Conservation (phyloP, 2,329 filamentous ascomycete genomes). For the Aspergillus sp. region DNA sequence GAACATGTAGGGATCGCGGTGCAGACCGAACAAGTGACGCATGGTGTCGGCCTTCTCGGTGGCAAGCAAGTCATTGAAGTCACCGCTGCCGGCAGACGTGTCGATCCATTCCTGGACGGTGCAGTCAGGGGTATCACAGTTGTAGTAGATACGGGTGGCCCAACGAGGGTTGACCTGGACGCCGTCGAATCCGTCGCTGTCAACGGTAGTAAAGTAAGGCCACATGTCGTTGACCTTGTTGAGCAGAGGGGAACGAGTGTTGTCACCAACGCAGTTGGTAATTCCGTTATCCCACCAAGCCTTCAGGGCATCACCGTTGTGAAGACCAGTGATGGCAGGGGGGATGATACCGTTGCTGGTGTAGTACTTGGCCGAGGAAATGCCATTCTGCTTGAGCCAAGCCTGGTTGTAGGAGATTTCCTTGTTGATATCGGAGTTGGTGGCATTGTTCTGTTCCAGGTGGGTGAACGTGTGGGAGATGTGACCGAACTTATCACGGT, state of each 20-base stretch:
- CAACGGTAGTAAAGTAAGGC: slow-evolving; percentile 54
- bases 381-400: slow-evolving; percentile 56
- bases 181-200: slow-evolving; percentile 55
- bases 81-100: slow-evolving; percentile 56
- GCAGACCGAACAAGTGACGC: slow-evolving; percentile 57
- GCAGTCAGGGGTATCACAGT: slow-evolving; percentile 59
- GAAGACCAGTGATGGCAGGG: slow-evolving; percentile 62
- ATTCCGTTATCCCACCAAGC: slow-evolving; percentile 63
- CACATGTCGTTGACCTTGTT: slow-evolving; percentile 56
- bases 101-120: slow-evolving; percentile 61
- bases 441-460: slow-evolving; percentile 59
- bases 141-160: slow-evolving; percentile 65
- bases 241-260: slow-evolving; percentile 56
- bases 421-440: slow-evolving; percentile 55
- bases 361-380: slow-evolving; percentile 49
- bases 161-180: slow-evolving; percentile 60
- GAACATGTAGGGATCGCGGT: slow-evolving; percentile 61
- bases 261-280: slow-evolving; percentile 62
- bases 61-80: slow-evolving; percentile 52
- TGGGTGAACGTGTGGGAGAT: slow-evolving; percentile 66
- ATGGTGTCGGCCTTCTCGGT: slow-evolving; percentile 55
- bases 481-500: slow-evolving; percentile 56
- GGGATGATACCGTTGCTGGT: slow-evolving; percentile 59
- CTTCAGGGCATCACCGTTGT: slow-evolving; percentile 62
- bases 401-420: slow-evolving; percentile 62